Percentiles rank a stretch among this genome's conserved stretches.
These are phyloP conservation scores for Paramecium bursaria DNA, from an alignment of 73 alveolate genomes.

Conservation along the genomic window DNA sequence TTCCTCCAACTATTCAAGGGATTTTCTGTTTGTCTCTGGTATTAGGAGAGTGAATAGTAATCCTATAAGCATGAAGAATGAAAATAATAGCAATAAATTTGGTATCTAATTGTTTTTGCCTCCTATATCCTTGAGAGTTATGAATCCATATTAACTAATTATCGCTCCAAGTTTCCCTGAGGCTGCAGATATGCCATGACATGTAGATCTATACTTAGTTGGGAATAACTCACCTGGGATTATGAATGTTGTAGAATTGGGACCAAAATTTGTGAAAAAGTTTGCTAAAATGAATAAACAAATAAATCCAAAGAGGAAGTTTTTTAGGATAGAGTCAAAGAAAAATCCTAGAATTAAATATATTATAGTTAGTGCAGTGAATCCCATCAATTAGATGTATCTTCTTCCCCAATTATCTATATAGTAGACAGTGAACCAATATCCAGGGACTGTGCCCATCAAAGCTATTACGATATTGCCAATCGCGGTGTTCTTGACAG, in stretches of 20 bases:
- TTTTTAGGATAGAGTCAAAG: neutral
- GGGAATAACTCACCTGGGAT: slow-evolving; percentile 69
- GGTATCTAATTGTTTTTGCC: no score
- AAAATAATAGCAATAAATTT: no score
- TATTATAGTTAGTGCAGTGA: slow-evolving; percentile 23
- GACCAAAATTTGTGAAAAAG: slow-evolving; percentile 42
- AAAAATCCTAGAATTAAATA: slow-evolving; percentile 25
- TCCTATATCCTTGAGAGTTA: no score
- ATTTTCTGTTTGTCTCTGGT: no score
- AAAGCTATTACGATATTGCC: slow-evolving; percentile 21
- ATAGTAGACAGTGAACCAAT: slow-evolving; percentile 34
- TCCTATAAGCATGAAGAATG: no score
- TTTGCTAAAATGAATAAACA: slow-evolving; percentile 5
- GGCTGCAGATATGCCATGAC: slow-evolving; percentile 67
- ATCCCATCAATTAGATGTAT: slow-evolving; percentile 31
- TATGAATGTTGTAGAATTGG: slow-evolving; percentile 59
- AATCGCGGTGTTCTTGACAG: neutral
- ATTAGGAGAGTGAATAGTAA: no score
- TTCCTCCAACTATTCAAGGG: no score
- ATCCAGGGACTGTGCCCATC: slow-evolving; percentile 63
- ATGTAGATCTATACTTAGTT: slow-evolving; percentile 34
- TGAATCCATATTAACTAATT: neutral
- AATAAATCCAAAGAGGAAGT: neutral
- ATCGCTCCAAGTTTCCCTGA: slow-evolving; percentile 43
- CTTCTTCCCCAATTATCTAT: slow-evolving; percentile 56